phyloP scores from a whole-genome alignment of 805 yeast species.

The Dipodascus albidus region DNA sequence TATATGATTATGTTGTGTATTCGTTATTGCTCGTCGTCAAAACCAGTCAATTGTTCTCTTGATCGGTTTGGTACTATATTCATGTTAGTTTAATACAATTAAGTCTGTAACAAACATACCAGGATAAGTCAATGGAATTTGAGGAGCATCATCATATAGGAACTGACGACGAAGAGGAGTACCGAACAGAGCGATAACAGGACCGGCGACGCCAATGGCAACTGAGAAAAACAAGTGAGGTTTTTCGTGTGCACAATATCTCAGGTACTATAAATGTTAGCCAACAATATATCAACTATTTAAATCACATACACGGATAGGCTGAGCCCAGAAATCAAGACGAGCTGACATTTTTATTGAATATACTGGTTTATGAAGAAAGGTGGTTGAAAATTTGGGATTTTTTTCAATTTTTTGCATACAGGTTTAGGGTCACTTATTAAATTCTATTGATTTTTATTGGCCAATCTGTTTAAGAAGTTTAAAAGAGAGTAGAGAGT shows the following conservation, averaged over 20 bases:
- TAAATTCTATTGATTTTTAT: neutral
- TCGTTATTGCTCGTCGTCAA: conserved; percentile 21
- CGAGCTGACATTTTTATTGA: neutral
- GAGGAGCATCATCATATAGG: conserved; percentile 51
- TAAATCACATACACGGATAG: conserved; percentile 16
- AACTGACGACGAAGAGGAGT: conserved; percentile 63
- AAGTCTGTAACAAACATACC: conserved; percentile 23
- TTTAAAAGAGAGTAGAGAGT: neutral
- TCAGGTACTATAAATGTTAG: conserved; percentile 23
- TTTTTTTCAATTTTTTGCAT: neutral
- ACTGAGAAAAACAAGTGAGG: conserved; percentile 65
- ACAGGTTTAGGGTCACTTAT: neutral
- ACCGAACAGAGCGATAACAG: conserved; percentile 44
- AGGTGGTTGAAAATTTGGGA: neutral
- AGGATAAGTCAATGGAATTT: conserved; percentile 45
- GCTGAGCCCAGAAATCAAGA: conserved; percentile 25
- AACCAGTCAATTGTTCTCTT: conserved; percentile 23
- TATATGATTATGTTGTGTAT: neutral
- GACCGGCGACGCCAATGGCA: conserved; percentile 55
- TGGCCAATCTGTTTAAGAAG: neutral
- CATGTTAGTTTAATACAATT: conserved; percentile 12
- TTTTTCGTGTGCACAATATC: conserved; percentile 64
- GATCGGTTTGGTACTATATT: conserved; percentile 18
- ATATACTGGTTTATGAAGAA: neutral
- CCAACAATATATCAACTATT: neutral